Conservation (phyloP, 2,329 filamentous ascomycete species). For the Exophiala sideris region DNA sequence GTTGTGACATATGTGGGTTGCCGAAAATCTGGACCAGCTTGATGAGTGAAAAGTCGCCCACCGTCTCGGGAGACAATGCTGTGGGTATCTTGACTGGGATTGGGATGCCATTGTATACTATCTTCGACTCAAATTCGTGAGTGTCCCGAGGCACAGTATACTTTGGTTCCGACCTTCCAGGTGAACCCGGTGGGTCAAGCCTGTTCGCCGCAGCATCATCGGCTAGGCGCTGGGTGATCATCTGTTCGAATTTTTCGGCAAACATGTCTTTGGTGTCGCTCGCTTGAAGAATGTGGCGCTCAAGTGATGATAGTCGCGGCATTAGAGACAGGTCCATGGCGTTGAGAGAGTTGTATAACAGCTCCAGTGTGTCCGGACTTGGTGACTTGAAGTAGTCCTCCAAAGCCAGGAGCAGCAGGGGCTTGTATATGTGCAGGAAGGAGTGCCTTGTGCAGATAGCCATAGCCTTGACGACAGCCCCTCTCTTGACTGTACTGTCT, state of each 20-base stretch:
- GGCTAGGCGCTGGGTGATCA: conserved; percentile 77
- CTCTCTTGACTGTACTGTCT: conserved; percentile 65
- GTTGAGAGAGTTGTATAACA: conserved; percentile 90
- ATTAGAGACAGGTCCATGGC: conserved; percentile 94
- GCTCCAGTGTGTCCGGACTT: conserved; percentile 78
- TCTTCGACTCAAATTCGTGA: conserved; percentile 93
- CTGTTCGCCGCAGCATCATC: conserved; percentile 52
- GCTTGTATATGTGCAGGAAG: conserved; percentile 99
- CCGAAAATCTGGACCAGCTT: conserved; percentile 96
- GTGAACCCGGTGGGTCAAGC: conserved; percentile 37
- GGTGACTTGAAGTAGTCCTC: conserved; percentile 97
- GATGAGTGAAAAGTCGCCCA: conserved; percentile 95
- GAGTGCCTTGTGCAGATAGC: conserved; percentile 97
- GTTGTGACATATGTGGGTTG: conserved; percentile 72
- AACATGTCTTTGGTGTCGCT: conserved; percentile 96
- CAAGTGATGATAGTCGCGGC: conserved; percentile 77
- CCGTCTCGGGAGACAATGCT: conserved; percentile 88
- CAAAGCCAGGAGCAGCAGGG: conserved; percentile 80
- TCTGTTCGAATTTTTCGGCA: conserved; percentile 93
- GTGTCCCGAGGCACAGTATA: conserved; percentile 87
- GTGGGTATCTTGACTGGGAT: conserved; percentile 96
- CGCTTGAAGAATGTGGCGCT: conserved; percentile 80
- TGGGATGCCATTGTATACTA: conserved; percentile 93
- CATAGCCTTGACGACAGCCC: conserved; percentile 96
- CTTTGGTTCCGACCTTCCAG: conserved; percentile 59